Evolutionary conservation across 768 basidiomycete genomes (phyloP).

Genomic region (Xerocomellus dryophilus): DNA sequence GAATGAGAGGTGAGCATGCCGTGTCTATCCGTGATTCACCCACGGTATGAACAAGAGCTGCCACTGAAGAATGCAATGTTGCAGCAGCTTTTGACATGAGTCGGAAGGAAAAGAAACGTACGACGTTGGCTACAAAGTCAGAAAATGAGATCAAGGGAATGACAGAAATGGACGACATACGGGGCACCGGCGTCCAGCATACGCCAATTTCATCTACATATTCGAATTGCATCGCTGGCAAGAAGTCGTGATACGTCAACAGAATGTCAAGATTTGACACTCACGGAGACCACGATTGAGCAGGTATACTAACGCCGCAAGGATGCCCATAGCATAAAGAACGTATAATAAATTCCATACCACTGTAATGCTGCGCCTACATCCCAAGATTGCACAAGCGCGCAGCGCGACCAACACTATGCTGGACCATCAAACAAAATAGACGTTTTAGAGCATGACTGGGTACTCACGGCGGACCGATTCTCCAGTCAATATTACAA

Average conservation of each 20-base stretch:
- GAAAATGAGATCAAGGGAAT: background rate
- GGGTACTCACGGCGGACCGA: conserved; percentile 22
- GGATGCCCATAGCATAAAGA: background rate
- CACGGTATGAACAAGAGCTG: conserved; percentile 12
- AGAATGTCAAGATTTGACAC: background rate
- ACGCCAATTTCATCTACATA: conserved; percentile 13
- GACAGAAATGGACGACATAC: conserved; percentile 9
- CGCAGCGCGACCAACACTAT: conserved; percentile 26
- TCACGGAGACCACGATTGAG: background rate
- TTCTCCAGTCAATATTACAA: conserved; percentile 16
- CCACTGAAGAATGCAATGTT: conserved; percentile 14
- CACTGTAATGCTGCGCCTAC: background rate
- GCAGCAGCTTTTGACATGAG: background rate
- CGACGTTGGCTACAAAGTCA: background rate
- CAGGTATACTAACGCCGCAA: background rate
- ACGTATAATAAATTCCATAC: conserved; percentile 6
- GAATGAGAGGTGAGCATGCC: background rate
- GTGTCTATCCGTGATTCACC: background rate
- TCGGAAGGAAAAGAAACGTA: conserved; percentile 2
- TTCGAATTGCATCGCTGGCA: background rate
- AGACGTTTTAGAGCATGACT: background rate
- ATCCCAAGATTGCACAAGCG: conserved; percentile 24
- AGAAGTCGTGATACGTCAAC: background rate
- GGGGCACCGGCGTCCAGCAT: conserved; percentile 1
- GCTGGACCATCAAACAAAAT: background rate